These are phyloP conservation scores for Nakazawaea holstii DNA, from an alignment of 805 yeast species.

Conservation along the genomic window DNA sequence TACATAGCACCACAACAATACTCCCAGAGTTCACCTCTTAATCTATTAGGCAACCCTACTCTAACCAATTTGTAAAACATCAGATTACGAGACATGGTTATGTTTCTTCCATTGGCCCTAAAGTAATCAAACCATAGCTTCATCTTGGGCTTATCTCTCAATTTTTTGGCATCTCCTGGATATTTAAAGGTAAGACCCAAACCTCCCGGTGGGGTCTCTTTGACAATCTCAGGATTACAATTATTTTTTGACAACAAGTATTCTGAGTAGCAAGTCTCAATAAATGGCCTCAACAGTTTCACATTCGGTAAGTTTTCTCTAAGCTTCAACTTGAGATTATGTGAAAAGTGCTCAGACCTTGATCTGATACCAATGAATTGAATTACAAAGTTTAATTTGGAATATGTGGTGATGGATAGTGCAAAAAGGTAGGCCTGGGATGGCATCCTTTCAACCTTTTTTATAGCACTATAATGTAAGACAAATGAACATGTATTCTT, in stretches of 20 bases:
- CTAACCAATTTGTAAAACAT: constrained; percentile 78
- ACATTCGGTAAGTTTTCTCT: constrained; percentile 61
- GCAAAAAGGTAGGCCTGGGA: constrained; percentile 74
- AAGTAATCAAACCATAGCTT: constrained; percentile 93
- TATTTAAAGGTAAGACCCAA: constrained; percentile 78
- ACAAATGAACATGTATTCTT: constrained; percentile 60
- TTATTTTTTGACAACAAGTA: constrained; percentile 63
- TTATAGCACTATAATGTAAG: constrained; percentile 70
- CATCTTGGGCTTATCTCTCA: constrained; percentile 79
- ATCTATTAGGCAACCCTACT: constrained; percentile 89
- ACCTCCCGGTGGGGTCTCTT: constrained; percentile 71
- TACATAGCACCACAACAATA: constrained; percentile 82
- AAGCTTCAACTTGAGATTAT: constrained; percentile 53
- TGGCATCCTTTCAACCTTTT: constrained; percentile 83
- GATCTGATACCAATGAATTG: constrained; percentile 78
- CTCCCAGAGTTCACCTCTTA: constrained; percentile 97
- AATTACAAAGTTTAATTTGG: constrained; percentile 55
- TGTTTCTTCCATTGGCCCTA: constrained; percentile 75
- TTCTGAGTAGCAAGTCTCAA: constrained; percentile 78
- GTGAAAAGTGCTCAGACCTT: constrained; percentile 77
- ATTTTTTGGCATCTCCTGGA: constrained; percentile 81
- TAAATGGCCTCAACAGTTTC: constrained; percentile 55
- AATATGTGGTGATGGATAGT: constrained; percentile 61
- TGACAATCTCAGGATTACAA: constrained; percentile 33
- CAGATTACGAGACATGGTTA: constrained; percentile 68